Evolutionary conservation across 148 eudicot genomes (phyloP).

Genomic region (Camellia sinensis): DNA sequence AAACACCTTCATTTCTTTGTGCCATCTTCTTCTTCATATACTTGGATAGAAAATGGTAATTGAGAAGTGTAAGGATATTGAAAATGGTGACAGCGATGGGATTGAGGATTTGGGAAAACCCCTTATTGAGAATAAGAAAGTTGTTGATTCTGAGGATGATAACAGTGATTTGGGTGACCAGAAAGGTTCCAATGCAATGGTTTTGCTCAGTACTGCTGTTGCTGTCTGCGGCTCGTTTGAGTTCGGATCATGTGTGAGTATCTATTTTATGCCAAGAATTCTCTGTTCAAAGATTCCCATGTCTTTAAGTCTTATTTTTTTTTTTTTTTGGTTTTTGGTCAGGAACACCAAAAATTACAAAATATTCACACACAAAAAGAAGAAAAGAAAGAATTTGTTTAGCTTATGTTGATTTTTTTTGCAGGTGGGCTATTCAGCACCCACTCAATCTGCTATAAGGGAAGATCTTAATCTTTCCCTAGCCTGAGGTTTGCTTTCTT

Average conservation of each 20-base stretch:
- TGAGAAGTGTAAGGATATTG: constrained; percentile 39
- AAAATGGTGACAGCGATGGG: constrained; percentile 30
- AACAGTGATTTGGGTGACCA: neutral
- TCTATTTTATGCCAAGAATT: neutral
- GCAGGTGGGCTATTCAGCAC: constrained; percentile 89
- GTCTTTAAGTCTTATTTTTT: neutral
- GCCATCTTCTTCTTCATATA: neutral
- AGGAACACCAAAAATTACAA: neutral
- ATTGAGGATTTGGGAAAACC: constrained; percentile 48
- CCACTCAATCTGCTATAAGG: constrained; percentile 71
- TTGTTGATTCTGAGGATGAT: constrained; percentile 20
- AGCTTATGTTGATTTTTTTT: constrained; percentile 23
- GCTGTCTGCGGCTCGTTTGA: constrained; percentile 81
- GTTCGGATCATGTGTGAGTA: constrained; percentile 81
- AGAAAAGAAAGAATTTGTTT: too few relatives aligned
- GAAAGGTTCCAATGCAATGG: constrained; percentile 50
- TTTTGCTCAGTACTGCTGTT: constrained; percentile 59
- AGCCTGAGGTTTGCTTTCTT: constrained; percentile 45
- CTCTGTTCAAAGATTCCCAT: too few relatives aligned
- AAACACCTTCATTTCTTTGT: neutral
- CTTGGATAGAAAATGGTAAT: constrained; percentile 40
- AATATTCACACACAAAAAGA: neutral
- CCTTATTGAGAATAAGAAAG: constrained; percentile 20
- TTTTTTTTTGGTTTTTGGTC: neutral
- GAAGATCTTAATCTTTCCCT: constrained; percentile 58